Evolutionary conservation across 371 early-diverging fungal genomes (phyloP), one percentile per base, ranked within the genome.

Genomic region (Rhizopus stolonifer): DNA sequence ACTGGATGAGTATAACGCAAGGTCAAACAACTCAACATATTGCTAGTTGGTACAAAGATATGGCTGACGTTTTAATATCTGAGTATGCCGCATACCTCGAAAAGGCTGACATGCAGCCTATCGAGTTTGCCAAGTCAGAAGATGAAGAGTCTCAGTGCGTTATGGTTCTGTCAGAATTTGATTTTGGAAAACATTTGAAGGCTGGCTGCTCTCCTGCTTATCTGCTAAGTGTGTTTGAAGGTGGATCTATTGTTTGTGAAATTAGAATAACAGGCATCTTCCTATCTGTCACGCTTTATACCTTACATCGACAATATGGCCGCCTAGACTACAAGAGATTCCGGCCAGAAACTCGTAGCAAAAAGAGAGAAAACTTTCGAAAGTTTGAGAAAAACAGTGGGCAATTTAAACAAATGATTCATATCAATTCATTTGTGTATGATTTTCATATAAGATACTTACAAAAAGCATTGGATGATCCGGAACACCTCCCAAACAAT

Each of bases 351-450:
- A 59, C 53, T 8, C 44, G 60, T 8, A 21, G 14, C 9, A 56
- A 58, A 7, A 65, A 65, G 18, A 31, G 64, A 18, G 21, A 13
- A 9, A 80, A 76, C 24, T 79, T 89, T 48, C 72, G 72, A 40
- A 54, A 61, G 18, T 87, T 88, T 47, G 81, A 79, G 25, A 79
- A 79, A 50, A 87, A 84, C 36, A 84, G 87, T 42, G 79, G 72
- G 1, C 68, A 67, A 14, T 81, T 86, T 26, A 90, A 87, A 61
- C 78, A 79, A 36, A 58, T 75, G n/a, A 81, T 89, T 10, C 93
- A 90, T 48, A 76, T 91, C 51, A 87, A 88, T 56, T 91, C 91
- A 6, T 93, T 89, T 69, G 84, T 87, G 8, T 88, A 89, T 50
- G 93, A 93, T 55, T 91, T 90, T 45, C 91, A 91, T 50, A 45